Evolutionary conservation across 2,329 filamentous ascomycete species (phyloP), one percentile per base, ranked within the genome.

Genomic region (Curvularia sp.): DNA sequence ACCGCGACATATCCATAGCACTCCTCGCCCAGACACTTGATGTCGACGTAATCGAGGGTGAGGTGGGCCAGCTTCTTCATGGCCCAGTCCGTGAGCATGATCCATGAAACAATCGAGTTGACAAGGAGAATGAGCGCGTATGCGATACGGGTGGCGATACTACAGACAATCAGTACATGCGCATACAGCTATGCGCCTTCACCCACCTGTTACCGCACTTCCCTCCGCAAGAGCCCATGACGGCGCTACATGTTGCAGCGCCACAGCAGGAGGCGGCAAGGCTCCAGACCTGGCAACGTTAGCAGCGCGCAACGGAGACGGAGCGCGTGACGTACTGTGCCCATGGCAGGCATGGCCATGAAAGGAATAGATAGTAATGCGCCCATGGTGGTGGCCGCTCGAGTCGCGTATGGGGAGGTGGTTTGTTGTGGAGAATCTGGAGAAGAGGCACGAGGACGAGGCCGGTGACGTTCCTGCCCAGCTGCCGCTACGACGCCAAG

Each of bases 21-120:
- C 74, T 94, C 86, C 67, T 94, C 91, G 49, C 91, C 93, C 28
- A 92, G 75, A 76, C 95, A 99, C 72, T 90, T 89, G 74, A 99
- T 96, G 72, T 92, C 93, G 82, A 99, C 93, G 75, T 97, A 98
- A 79, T 98, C 93, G 65, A 99, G 85, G 12, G 92, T 95, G 54
- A 98, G 83, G 65, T 96, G 88, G 79, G 98, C 89, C 5, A 99
- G 84, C 77, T 98, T 98, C 72, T 97, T 92, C 75, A 99, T 91
- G 33, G 95, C 95, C 95, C 95, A 99, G 53, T 93, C 92, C 22
- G 95, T 99, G 81, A 99, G 92, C 92, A 98, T 97, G 69, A 99
- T 92, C 95, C 95, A 99, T 35, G 95, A 94, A 51, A 98, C 78
- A 65, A 98, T 97, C 58, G 94, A 97, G 84, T 99, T 99, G 79